phyloP scores from a whole-genome alignment of 306 rosid species.

The Gastrolobium villosum region DNA sequence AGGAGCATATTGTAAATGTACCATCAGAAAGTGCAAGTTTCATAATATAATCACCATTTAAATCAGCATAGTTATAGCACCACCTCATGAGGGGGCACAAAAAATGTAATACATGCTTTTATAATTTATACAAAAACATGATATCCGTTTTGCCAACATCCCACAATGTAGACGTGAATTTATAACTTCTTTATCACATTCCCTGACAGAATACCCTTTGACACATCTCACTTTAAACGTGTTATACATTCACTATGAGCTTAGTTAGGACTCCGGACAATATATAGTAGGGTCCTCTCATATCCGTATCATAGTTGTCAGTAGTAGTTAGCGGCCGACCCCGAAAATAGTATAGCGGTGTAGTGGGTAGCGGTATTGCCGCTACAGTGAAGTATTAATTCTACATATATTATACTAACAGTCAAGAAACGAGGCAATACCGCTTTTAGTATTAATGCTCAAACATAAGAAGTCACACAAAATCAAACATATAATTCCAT shows the following conservation, averaged over 20 bases:
- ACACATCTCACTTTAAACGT: constrained; percentile 35
- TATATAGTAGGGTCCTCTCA: not conserved
- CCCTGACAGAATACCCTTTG: constrained; percentile 15
- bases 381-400: no score
- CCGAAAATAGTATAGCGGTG: no score
- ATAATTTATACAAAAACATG: constrained; percentile 13
- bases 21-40: constrained; percentile 29
- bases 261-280: not conserved
- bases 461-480: no score
- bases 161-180: constrained; percentile 25
- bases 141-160: constrained; percentile 18
- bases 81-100: constrained; percentile 15
- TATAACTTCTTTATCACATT: constrained; percentile 7
- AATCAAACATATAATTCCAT: no score
- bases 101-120: not conserved
- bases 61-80: constrained; percentile 20
- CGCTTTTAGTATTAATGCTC: no score
- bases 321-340: no score
- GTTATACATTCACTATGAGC: not conserved
- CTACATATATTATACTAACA: no score
- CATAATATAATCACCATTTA: not conserved
- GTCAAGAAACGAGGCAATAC: no score
- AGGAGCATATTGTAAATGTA: constrained; percentile 35
- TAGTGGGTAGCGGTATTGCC: no score
- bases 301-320: no score